Evolutionary conservation across 2,329 filamentous ascomycete species (phyloP), one percentile per base, ranked within the genome.

Genomic region (Cladosporium sp.): DNA sequence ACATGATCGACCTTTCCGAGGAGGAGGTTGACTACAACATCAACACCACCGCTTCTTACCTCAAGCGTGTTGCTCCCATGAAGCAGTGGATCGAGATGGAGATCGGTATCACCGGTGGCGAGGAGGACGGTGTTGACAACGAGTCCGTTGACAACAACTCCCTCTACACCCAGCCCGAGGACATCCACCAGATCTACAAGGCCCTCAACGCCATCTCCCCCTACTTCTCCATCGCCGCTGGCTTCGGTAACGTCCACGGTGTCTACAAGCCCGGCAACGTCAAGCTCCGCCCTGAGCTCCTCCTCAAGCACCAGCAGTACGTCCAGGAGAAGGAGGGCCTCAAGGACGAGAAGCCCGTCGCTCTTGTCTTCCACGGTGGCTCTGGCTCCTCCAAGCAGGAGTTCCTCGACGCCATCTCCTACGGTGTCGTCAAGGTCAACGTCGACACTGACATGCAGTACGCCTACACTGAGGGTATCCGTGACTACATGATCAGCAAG

Each of bases 81-180:
- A 96, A 95, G 85, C 92, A 97, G 80, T 97, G 91, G 91, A 86
- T 99, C 68, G 94, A 99, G 86, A 99, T 97, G 93, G 88, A 92
- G 80, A 91, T 95, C 66, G 90, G 89, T 74, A 95, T 97, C 79
- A 97, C 94, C 62, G 93, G 92, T 81, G 92, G 92, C 79, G 92
- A 97, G 82, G 92, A 97, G 78, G 92, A 97, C 70, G 93, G 93
- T 79, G 92, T 97, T 76, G 96, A 97, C 88, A 97, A 97, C 83
- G 92, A 96, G 81, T 85, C 88, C 69, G 92, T 97, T 68, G 92
- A 97, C 84, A 97, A 97, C 86, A 89, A 89, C 83, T 89, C 89
- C 62, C 87, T 97, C 66, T 97, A 97, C 87, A 97, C 93, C 50
- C 94, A 99, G 80, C 93, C 93, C 67, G 91, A 96, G 82, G 93